A percentile compares a stretch with the other conserved stretches of the same genome.
phyloP scores from a whole-genome alignment of 345 rosid species.

The Garcia nutans region DNA sequence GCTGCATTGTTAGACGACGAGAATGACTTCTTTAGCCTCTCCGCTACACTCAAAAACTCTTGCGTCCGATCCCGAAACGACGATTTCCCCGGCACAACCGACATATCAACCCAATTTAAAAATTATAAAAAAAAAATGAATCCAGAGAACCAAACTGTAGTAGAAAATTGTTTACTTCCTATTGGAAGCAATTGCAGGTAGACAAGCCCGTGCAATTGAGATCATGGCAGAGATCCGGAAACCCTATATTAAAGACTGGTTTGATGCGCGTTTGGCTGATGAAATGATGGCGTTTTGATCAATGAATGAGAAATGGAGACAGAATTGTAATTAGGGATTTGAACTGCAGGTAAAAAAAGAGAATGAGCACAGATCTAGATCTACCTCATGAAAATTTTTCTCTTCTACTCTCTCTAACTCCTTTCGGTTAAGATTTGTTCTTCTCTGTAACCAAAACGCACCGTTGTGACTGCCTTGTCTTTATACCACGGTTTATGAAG shows the following conservation, averaged over 20 bases:
- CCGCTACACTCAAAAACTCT: slow-evolving; percentile 57
- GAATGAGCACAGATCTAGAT: slow-evolving; percentile 11
- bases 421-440: not conserved
- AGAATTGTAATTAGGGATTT: not conserved
- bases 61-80: slow-evolving; percentile 72
- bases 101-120: slow-evolving; percentile 8
- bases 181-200: not conserved
- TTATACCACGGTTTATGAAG: too few relatives aligned
- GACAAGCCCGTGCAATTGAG: too few relatives aligned
- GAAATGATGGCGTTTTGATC: not conserved
- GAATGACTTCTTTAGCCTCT: slow-evolving; percentile 47
- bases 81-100: slow-evolving; percentile 39
- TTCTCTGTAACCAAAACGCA: slow-evolving; percentile 10
- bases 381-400: not conserved
- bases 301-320: not conserved
- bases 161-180: not conserved
- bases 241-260: slow-evolving; percentile 7
- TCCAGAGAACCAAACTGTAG: not conserved
- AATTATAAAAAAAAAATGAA: too few relatives aligned
- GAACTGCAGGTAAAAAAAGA: not conserved
- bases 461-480: not conserved
- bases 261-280: not conserved
- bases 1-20: slow-evolving; percentile 38
- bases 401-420: not conserved
- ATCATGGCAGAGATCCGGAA: slow-evolving; percentile 1